Conservation (phyloP, 176 grass and related monocot species). For the Bothriochloa decipiens region DNA sequence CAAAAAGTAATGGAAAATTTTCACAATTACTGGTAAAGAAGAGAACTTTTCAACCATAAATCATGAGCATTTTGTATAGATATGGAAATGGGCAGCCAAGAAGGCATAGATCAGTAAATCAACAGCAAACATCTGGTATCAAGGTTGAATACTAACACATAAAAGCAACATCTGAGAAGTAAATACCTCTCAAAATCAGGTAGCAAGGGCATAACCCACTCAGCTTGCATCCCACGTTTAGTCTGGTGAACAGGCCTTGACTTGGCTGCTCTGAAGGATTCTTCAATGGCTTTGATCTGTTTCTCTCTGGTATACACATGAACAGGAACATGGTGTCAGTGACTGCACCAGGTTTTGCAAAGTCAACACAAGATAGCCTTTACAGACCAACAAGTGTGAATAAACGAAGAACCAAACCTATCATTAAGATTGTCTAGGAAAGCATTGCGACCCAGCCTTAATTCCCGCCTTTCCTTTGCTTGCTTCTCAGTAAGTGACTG, state of each 20-base stretch:
- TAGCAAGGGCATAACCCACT: slow-evolving; percentile 80
- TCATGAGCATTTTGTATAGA: neutral
- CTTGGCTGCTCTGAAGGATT: slow-evolving; percentile 94
- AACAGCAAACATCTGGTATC: neutral
- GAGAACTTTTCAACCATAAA: slow-evolving; percentile 24
- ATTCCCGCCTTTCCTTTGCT: slow-evolving; percentile 96
- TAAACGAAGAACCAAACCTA: slow-evolving; percentile 54
- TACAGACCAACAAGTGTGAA: slow-evolving; percentile 16
- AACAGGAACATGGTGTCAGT: slow-evolving; percentile 37
- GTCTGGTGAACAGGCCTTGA: slow-evolving; percentile 86
- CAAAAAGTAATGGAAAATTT: neutral
- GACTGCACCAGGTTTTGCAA: slow-evolving; percentile 27
- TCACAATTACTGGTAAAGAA: slow-evolving; percentile 7
- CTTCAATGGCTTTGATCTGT: slow-evolving; percentile 88
- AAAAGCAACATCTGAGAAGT: slow-evolving; percentile 14
- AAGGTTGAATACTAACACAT: neutral
- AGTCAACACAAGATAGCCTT: slow-evolving; percentile 30
- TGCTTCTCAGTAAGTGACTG: slow-evolving; percentile 97
- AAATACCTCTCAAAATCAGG: slow-evolving; percentile 90
- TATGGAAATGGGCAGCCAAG: slow-evolving; percentile 31
- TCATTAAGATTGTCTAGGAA: slow-evolving; percentile 91
- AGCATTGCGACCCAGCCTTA: slow-evolving; percentile 68
- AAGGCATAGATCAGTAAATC: slow-evolving; percentile 18
- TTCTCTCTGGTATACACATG: slow-evolving; percentile 72
- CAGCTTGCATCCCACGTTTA: slow-evolving; percentile 72